Percentiles rank a stretch among this genome's conserved stretches.
Conservation (phyloP, 2,329 filamentous ascomycete genomes). For the Curvularia verruculosa region DNA sequence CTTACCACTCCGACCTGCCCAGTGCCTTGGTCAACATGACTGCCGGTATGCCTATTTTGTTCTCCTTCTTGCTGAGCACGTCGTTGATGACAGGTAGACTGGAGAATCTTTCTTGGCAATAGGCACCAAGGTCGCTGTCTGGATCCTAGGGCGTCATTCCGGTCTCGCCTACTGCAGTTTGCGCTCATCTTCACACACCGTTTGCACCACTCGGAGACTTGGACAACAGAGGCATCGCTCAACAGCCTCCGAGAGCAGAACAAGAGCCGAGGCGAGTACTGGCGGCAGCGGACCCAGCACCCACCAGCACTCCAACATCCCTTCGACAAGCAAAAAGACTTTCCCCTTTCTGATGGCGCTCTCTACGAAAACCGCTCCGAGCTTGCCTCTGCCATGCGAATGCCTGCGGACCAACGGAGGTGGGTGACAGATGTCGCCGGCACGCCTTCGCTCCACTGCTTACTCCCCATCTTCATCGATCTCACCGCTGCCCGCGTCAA, state of each 20-base stretch:
- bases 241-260: conserved; percentile 47
- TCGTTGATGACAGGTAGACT: conserved; percentile 41
- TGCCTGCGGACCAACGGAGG: conserved; percentile 31
- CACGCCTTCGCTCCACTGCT: conserved; percentile 47
- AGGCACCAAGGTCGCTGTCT: conserved; percentile 47
- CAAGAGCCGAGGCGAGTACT: conserved; percentile 38
- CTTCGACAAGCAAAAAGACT: conserved; percentile 36
- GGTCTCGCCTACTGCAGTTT: conserved; percentile 57
- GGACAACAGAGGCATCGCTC: conserved; percentile 47
- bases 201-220: conserved; percentile 47
- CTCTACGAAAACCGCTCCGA: conserved; percentile 36
- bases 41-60: conserved; percentile 28
- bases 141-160: conserved; percentile 53
- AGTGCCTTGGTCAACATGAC: conserved; percentile 43
- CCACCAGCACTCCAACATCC: conserved; percentile 28
- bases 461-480: conserved; percentile 57
- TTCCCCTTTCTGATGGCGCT: conserved; percentile 37
- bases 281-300: conserved; percentile 29
- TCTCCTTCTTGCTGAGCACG: neutral
- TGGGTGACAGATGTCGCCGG: conserved; percentile 47
- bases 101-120: conserved; percentile 52
- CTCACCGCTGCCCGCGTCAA: conserved; percentile 55
- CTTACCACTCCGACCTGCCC: conserved; percentile 41
- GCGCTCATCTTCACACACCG: conserved; percentile 53
- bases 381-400: conserved; percentile 33